phyloP scores from a whole-genome alignment of 371 early-diverging fungal genomes.

The Mucor racemosus region DNA sequence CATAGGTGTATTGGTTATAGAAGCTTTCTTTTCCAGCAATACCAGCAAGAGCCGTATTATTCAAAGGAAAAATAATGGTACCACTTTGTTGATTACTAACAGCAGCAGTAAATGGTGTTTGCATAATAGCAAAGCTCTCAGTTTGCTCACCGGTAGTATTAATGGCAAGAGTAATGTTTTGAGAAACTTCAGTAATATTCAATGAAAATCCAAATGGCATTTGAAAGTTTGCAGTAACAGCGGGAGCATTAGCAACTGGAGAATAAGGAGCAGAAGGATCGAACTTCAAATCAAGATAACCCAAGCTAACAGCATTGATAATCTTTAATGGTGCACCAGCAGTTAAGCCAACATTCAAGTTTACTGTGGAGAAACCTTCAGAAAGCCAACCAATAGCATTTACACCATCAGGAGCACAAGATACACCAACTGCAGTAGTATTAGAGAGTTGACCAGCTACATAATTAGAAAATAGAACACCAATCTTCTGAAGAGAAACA shows the following conservation, averaged over 20 bases:
- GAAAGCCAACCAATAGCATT: constrained; percentile 62
- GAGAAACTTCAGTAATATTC: constrained; percentile 57
- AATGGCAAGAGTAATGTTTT: constrained; percentile 53
- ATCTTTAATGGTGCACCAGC: constrained; percentile 49
- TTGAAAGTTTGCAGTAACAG: constrained; percentile 54
- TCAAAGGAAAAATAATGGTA: constrained; percentile 52
- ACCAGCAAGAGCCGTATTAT: constrained; percentile 44
- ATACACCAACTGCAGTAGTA: constrained; percentile 60
- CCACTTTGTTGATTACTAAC: constrained; percentile 50
- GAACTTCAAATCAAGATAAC: constrained; percentile 59
- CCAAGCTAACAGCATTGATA: constrained; percentile 58
- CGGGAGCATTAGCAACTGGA: constrained; percentile 53
- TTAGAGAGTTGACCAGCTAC: constrained; percentile 53
- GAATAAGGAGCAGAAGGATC: constrained; percentile 50
- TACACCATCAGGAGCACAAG: constrained; percentile 62
- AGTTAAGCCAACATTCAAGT: constrained; percentile 54
- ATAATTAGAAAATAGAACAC: constrained; percentile 58
- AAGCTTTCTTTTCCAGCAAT: constrained; percentile 38
- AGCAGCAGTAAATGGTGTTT: constrained; percentile 49
- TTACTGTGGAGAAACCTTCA: constrained; percentile 56
- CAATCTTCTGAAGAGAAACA: constrained; percentile 49
- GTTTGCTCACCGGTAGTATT: constrained; percentile 24
- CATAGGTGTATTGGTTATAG: constrained; percentile 57
- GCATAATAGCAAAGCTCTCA: constrained; percentile 51
- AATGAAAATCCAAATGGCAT: constrained; percentile 64